Evolutionary conservation across 2,329 filamentous ascomycete species (phyloP), one percentile per base, ranked within the genome.

Genomic region (Apiospora marii): DNA sequence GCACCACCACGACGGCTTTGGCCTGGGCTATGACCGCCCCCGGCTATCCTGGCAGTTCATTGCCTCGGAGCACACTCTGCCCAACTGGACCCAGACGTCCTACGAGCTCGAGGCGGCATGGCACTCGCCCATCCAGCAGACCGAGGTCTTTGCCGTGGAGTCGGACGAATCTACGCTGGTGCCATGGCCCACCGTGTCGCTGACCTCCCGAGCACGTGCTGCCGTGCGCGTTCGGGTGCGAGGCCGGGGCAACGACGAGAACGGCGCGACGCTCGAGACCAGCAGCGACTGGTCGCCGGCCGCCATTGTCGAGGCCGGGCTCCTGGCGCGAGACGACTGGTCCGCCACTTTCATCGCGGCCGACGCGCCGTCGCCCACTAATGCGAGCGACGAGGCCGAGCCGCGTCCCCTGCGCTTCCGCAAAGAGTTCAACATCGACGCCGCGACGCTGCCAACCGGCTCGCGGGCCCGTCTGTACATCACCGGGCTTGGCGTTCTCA

Each of bases 31-130:
- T 71, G 75, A 79, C 0, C 70, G 78, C 13, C 86, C 86, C 12
- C 81, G 86, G 0, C 83, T 88, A 61, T 86, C 85, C 1, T 88
- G 86, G 85, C 76, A 81, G 5, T 86, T 87, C 67, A 76, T 80
- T 8, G 81, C 78, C 10, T 64, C 78, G 0, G 53, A 61, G 8
- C 7, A 61, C 12, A 22, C 53, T 12, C 27, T 37, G 3, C 30
- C 53, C 22, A 76, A 84, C 73, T 87, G 85, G 85, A 79, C 80
- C 5, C 86, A 87, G 74, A 79, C 76, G 7, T 77, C 80, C 10
- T 87, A 87, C 61, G 84, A 85, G 5, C 73, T 88, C 3, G 82
- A 87, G 71, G 78, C 87, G 13, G 27, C 19, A 2, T 34, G 53
- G 27, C 53, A 30, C 3, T 53, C 74, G 74, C 2, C 80, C 80